Percentiles rank a stretch among this genome's conserved stretches.
phyloP scores from a whole-genome alignment of 164 flowering plant genomes.

The Macadamia integrifolia region DNA sequence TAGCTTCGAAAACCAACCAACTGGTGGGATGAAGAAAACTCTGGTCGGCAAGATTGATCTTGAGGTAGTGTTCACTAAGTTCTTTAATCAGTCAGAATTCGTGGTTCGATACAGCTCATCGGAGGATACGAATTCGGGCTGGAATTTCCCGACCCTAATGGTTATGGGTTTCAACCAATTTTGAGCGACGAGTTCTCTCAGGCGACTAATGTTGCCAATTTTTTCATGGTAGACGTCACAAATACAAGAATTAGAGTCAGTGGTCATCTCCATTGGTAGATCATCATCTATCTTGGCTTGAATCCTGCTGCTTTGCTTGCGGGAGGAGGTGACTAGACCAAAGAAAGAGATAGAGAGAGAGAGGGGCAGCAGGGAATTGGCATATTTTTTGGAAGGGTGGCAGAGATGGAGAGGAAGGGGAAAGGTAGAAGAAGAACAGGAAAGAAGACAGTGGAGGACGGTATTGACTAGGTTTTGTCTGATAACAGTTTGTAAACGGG shows the following conservation, averaged over 20 bases:
- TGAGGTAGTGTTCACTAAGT: slow-evolving; percentile 49
- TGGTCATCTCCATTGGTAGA: not conserved
- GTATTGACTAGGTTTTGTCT: too few relatives aligned
- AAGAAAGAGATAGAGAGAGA: too few relatives aligned
- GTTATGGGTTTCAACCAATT: slow-evolving; percentile 13
- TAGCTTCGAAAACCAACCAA: slow-evolving; percentile 24
- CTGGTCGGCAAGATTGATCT: slow-evolving; percentile 53
- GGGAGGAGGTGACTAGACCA: too few relatives aligned
- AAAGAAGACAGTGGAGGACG: too few relatives aligned
- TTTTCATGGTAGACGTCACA: slow-evolving; percentile 22
- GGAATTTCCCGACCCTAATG: not conserved
- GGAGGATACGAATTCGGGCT: not conserved
- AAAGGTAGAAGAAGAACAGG: too few relatives aligned
- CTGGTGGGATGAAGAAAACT: slow-evolving; percentile 57
- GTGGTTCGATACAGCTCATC: not conserved
- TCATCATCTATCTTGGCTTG: too few relatives aligned
- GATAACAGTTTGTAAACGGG: too few relatives aligned
- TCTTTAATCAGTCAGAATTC: slow-evolving; percentile 36
- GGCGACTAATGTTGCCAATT: slow-evolving; percentile 24
- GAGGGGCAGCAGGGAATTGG: too few relatives aligned
- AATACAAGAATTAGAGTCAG: slow-evolving; percentile 25
- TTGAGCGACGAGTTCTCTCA: slow-evolving; percentile 13
- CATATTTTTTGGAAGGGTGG: too few relatives aligned
- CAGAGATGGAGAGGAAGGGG: too few relatives aligned
- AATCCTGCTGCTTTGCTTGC: too few relatives aligned